phyloP scores from a whole-genome alignment of 2,329 filamentous ascomycete species.

The Ceratocystis smalleyi region DNA sequence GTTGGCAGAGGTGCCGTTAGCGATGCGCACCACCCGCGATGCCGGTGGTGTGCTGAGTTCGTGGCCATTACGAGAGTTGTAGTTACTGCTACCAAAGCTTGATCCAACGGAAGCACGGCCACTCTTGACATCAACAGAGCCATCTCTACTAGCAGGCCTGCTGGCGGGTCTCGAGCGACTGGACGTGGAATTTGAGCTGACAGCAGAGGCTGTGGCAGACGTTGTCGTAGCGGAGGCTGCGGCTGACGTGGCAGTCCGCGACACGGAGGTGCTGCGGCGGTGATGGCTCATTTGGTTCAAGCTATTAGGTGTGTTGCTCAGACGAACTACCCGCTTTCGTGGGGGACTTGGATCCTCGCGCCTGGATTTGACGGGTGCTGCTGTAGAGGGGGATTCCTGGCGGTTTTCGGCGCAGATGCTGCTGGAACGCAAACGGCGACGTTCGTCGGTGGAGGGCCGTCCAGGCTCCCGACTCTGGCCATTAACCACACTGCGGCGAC shows the following conservation, averaged over 20 bases:
- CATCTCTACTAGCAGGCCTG: conserved; percentile 29
- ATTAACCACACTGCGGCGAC: conserved; percentile 35
- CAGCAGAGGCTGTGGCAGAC: conserved; percentile 14
- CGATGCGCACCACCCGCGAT: conserved; percentile 40
- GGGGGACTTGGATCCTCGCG: conserved; percentile 38
- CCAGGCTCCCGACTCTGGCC: conserved; percentile 4
- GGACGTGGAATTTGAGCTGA: conserved; percentile 18
- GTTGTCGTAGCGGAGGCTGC: conserved; percentile 7
- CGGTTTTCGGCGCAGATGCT: conserved; percentile 29
- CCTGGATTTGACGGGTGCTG: conserved; percentile 28
- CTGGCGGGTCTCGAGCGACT: conserved; percentile 24
- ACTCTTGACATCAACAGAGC: conserved; percentile 27
- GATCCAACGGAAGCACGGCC: conserved; percentile 11
- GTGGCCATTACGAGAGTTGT: conserved; percentile 14
- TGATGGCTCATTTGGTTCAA: conserved; percentile 30
- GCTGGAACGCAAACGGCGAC: conserved; percentile 32
- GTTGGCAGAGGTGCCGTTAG: conserved; percentile 32
- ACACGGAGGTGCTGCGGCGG: conserved; percentile 37
- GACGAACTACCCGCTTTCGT: conserved; percentile 41
- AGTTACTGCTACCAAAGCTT: conserved; percentile 13
- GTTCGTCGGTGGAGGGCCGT: conserved; percentile 26
- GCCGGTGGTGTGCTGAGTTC: conserved; percentile 40
- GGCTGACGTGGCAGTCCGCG: conserved; percentile 22
- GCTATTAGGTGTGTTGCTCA: conserved; percentile 37
- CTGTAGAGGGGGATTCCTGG: conserved; percentile 24